Evolutionary conservation across 805 yeast genomes (phyloP).

Genomic region (Lipomyces yamanashiensis): DNA sequence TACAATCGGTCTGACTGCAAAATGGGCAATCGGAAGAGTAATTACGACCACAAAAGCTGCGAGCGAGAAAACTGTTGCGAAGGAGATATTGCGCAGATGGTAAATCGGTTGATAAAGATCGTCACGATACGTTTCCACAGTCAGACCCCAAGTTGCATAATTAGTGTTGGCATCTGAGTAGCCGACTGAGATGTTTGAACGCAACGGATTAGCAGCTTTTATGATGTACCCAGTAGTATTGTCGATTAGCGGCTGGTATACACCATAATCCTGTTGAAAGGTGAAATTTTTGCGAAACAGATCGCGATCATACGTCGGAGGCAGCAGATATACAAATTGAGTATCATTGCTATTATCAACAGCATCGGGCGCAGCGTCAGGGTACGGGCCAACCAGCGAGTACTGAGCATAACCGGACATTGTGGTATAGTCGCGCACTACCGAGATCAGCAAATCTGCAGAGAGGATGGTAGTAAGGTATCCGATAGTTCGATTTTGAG

Average conservation of each 20-base stretch:
- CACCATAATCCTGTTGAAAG: conserved; percentile 41
- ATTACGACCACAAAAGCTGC: conserved; percentile 73
- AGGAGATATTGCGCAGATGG: conserved; percentile 66
- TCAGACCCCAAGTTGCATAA: conserved; percentile 69
- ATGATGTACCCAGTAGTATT: conserved; percentile 53
- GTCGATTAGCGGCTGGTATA: conserved; percentile 45
- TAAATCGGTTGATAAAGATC: conserved; percentile 67
- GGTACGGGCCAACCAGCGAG: conserved; percentile 31
- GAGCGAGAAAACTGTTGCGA: conserved; percentile 77
- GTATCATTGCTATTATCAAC: conserved; percentile 15
- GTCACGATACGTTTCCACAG: conserved; percentile 65
- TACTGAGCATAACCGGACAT: conserved; percentile 35
- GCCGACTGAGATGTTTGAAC: conserved; percentile 59
- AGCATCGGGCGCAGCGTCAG: conserved; percentile 15
- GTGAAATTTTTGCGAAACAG: conserved; percentile 34
- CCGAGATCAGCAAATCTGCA: conserved; percentile 51
- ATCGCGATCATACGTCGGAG: conserved; percentile 25
- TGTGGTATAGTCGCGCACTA: conserved; percentile 49
- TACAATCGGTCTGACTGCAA: conserved; percentile 82
- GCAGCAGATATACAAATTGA: conserved; percentile 25
- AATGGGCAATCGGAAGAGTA: conserved; percentile 84
- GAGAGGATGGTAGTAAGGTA: conserved; percentile 65
- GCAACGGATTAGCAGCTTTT: conserved; percentile 47
- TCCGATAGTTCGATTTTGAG: conserved; percentile 67
- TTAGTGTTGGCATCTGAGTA: conserved; percentile 53